Base-by-base conservation (phyloP, 176 grass and related monocot genomes). In the Oryza nivara region DNA sequence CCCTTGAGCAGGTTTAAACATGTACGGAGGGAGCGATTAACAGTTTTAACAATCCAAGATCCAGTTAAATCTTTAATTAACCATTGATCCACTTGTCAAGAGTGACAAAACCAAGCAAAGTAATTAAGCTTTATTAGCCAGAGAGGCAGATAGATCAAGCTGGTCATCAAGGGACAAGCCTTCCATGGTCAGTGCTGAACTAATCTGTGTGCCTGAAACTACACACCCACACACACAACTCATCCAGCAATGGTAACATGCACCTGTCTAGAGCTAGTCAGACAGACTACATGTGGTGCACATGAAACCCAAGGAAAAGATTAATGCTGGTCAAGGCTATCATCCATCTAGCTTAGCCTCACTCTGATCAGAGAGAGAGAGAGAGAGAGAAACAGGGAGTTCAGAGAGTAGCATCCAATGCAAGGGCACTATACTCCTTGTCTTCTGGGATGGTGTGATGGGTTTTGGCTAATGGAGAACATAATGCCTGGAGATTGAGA, bases 201-300 rank as follows among this genome's bases (percentile, higher is more conserved):
- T 44, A 10, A 44, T 44, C 79, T 83, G 72, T 72, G 65, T 69
- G 61, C 73, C 45, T 52, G 69, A 22, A 22, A 41, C 40, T 41
- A 41, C 40, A 41, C 38, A 40, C 6, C 36, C 61, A 15, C 41
- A 19, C 16, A 56, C 26, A 30, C 72, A 54, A n/a, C 56, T 38
- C 51, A 73, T 73, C 32, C 78, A 23, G 7, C 43, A 51, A 46
- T 7, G 30, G 75, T 63, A 87, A 79, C 84, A 75, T 84, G 84
- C 49, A 40, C 17, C 32, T 82, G 84, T 78, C 80, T 69, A 51
- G 20, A 15, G 34, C 47, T 12, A 26, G 74, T 82, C 86, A 19
- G 91, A 96, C 94, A 89, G 30, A 19, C 17, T 32, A 80, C 91
- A 96, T 87, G 91, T 88, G 91, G 73, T 72, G 94, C 91, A 91